Evolutionary conservation across 495 filamentous ascomycete genomes (phyloP), one percentile per base, ranked within the genome.

Genomic region (Talaromyces adpressus): DNA sequence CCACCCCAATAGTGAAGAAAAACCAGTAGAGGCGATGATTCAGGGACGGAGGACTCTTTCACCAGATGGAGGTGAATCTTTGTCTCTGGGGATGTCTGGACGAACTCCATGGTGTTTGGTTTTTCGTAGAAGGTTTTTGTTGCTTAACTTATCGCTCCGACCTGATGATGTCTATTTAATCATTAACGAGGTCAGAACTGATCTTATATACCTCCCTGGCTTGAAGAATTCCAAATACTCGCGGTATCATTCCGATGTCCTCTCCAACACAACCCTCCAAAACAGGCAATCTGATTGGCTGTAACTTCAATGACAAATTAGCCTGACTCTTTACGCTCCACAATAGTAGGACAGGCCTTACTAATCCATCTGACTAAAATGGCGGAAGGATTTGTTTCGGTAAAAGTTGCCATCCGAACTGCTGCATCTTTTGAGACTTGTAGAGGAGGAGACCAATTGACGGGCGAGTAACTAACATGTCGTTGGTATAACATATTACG

Each of bases 1-100:
- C 77, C 78, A 41, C 78, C 78, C 76, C 77, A 79, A 68, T 79
- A 77, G 62, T 79, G 76, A 20, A 79, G 68, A 53, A 79, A 79
- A 20, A 78, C 63, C 4, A 79, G 62, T 1, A 74, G 62, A 6
- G 72, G 69, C 1, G 47, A 62, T 12, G 32, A 41, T 4, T n/a
- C 25, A 20, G 41, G 20, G 27, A 14, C 53, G 2, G 60, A 62
- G 9, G 34, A 30, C n/a, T 29, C 32, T 32, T 18, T 62, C 3
- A 45, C 23, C 14, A 61, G 22, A 14, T 12, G 34, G 59, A 47
- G 18, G 22, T 61, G 34, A 49, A 61, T 61, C 25, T 51, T 45
- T 27, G 59, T 61, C 4, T 45, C 41, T 6, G 39, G 59, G 18
- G 59, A 61, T 14, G 25, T 51, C 20, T 61, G 52, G n/a, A 56